These are phyloP conservation scores for Diaporthe capsici DNA, from an alignment of 2,329 filamentous ascomycete species.

Conservation along the genomic window DNA sequence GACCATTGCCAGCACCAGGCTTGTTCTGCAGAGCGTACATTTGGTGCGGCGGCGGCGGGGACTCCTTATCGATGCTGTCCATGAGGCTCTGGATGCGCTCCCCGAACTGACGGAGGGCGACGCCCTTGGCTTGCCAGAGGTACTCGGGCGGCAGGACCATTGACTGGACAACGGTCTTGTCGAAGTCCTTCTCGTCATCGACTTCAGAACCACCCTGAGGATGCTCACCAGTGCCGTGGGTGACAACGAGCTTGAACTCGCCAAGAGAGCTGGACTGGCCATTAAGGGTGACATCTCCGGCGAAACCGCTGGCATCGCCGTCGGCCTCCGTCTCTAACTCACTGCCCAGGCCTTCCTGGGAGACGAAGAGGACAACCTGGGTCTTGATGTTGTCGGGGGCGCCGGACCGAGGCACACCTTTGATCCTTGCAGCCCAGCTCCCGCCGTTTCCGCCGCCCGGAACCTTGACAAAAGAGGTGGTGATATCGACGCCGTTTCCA, in stretches of 20 bases:
- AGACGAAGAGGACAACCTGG: slow-evolving; percentile 85
- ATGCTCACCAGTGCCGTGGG: slow-evolving; percentile 76
- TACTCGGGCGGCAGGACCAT: slow-evolving; percentile 75
- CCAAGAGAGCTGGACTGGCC: slow-evolving; percentile 82
- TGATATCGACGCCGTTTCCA: slow-evolving; percentile 89
- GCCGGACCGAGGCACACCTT: slow-evolving; percentile 81
- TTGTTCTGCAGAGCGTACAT: slow-evolving; percentile 83
- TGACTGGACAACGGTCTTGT: slow-evolving; percentile 83
- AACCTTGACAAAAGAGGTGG: slow-evolving; percentile 93
- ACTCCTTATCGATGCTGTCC: slow-evolving; percentile 57
- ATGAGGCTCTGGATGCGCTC: slow-evolving; percentile 64
- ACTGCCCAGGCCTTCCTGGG: slow-evolving; percentile 78
- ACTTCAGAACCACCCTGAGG: slow-evolving; percentile 75
- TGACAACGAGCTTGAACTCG: slow-evolving; percentile 83
- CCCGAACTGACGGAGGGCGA: slow-evolving; percentile 69
- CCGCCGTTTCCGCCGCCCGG: slow-evolving; percentile 88
- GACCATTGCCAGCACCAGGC: slow-evolving; percentile 81
- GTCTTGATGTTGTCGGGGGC: slow-evolving; percentile 78
- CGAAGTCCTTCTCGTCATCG: slow-evolving; percentile 77
- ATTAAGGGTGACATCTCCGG: slow-evolving; percentile 75
- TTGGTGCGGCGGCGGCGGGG: slow-evolving; percentile 84
- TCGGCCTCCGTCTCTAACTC: slow-evolving; percentile 70
- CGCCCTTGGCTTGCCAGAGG: slow-evolving; percentile 85
- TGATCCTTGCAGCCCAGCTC: slow-evolving; percentile 92
- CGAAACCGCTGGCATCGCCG: slow-evolving; percentile 64